Base-by-base conservation (phyloP, 176 grass and related monocot genomes). In the Zoysia pacifica region DNA sequence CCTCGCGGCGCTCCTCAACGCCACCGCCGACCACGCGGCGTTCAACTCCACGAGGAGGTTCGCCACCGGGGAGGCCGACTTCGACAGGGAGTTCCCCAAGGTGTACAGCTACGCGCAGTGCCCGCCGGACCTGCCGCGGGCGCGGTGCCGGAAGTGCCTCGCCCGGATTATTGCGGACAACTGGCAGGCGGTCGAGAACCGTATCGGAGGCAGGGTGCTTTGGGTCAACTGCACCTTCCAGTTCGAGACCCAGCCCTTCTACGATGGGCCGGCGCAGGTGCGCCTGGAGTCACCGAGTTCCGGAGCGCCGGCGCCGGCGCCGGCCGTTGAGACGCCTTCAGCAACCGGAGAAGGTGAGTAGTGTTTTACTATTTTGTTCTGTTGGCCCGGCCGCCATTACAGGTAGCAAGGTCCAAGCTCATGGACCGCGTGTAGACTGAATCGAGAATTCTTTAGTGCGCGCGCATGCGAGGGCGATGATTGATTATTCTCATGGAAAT, bases 81-180 rank as follows among this genome's bases (percentile, higher is more conserved):
- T 82, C 77, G 36, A 79, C 41, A 8, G 15, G n/a, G 47, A 67
- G 7, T 15, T 62, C 14, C 87, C 83, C 18, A 69, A 66, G 43
- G 80, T 97, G 51, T 97, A 97, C 50, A 67, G 42, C 40, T 5
- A 88, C 13, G 66, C 63, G 18, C 90, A 97, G 88, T 97, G 93
- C 87, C 88, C 69, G n/a, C 83, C 86, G 18, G 90, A 93, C 77
- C 2, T 69, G 68, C 7, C 66, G 11, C 46, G 37, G 65, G 61
- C 7, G 11, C 18, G 41, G 8, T 96, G 93, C 67, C 56, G 65
- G 6, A 11, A 5, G 0, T 96, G 93, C 69, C 83, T 96, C 62
- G 18, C 65, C 9, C 5, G 14, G 5, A n/a, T 74, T 6, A 62
- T 83, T 5, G 15, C 12, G n/a, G 0, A 38, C 7, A 51, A 16